A percentile compares a stretch with the other conserved stretches of the same genome.
Conservation (phyloP, 1,284 basidiomycete genomes). For the Hortiboletus rubellus region DNA sequence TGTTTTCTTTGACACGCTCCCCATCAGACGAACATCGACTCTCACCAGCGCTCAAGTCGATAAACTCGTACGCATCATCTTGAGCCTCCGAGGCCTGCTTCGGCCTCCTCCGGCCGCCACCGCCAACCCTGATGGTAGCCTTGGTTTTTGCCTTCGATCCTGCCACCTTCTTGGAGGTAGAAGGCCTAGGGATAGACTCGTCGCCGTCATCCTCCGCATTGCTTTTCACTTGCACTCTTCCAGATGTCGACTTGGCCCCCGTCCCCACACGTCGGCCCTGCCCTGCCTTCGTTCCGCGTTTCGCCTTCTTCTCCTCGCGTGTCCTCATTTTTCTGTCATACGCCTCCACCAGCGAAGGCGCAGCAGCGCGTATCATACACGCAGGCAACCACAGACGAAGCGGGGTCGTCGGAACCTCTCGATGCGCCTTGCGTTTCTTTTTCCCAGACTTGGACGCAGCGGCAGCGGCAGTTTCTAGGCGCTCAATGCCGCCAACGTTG, state of each 20-base stretch:
- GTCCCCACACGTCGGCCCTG: constrained; percentile 4
- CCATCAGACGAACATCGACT: constrained; percentile 25
- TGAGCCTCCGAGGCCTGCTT: constrained; percentile 30
- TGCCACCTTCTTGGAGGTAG: constrained; percentile 6
- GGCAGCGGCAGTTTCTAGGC: constrained; percentile 44
- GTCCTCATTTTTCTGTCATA: constrained; percentile 54
- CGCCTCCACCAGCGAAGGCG: constrained; percentile 59
- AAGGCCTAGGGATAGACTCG: background rate
- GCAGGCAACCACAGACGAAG: constrained; percentile 76
- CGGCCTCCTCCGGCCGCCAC: constrained; percentile 12
- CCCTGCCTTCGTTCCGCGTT: constrained; percentile 35
- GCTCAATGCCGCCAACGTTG: constrained; percentile 33
- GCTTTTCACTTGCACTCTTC: background rate
- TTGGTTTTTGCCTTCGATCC: constrained; percentile 12
- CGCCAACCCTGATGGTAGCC: background rate
- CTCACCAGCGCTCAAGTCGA: constrained; percentile 29
- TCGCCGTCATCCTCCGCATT: background rate
- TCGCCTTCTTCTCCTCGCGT: constrained; percentile 52
- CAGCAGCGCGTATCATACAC: constrained; percentile 66
- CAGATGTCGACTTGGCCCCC: background rate
- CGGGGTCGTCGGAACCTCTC: constrained; percentile 45
- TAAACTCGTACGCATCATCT: constrained; percentile 32
- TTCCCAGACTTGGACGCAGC: constrained; percentile 35
- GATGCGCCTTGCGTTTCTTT: constrained; percentile 41
- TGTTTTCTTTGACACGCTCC: background rate